Conservation (phyloP, 176 grass and related monocot species). For the Hordeum marinum region DNA sequence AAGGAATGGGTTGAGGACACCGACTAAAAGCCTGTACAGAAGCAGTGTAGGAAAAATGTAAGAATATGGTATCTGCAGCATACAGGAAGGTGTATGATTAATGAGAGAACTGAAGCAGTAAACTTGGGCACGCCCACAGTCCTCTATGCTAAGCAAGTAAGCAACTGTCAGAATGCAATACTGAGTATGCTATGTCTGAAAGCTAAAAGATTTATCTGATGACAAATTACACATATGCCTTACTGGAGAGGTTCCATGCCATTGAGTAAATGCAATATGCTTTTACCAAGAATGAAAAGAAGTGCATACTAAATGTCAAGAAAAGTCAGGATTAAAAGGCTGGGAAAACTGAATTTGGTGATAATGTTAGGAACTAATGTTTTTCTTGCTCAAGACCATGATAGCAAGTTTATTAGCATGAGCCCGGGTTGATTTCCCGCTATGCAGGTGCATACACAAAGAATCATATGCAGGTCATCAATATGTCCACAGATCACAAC, state of each 20-base stretch:
- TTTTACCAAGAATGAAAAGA: neutral
- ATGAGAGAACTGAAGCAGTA: neutral
- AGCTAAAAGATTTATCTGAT: neutral
- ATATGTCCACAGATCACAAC: neutral
- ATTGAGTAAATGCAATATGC: neutral
- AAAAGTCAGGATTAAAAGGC: neutral
- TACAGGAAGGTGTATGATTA: neutral
- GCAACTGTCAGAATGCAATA: neutral
- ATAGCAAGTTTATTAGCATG: neutral
- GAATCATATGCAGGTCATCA: constrained; percentile 5
- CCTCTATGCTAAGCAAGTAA: constrained; percentile 2
- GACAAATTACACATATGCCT: constrained; percentile 1
- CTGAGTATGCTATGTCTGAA: neutral
- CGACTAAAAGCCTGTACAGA: constrained; percentile 69
- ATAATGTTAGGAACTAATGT: neutral
- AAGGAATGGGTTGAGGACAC: constrained; percentile 78
- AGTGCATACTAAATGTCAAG: neutral
- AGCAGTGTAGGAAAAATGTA: neutral
- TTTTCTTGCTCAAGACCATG: neutral
- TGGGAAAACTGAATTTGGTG: neutral
- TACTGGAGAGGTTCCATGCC: neutral
- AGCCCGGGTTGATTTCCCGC: neutral
- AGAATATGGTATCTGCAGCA: constrained; percentile 18
- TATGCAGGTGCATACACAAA: neutral
- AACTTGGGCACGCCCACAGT: neutral